Conservation (phyloP, 805 yeast genomes). For the Candida montana region DNA sequence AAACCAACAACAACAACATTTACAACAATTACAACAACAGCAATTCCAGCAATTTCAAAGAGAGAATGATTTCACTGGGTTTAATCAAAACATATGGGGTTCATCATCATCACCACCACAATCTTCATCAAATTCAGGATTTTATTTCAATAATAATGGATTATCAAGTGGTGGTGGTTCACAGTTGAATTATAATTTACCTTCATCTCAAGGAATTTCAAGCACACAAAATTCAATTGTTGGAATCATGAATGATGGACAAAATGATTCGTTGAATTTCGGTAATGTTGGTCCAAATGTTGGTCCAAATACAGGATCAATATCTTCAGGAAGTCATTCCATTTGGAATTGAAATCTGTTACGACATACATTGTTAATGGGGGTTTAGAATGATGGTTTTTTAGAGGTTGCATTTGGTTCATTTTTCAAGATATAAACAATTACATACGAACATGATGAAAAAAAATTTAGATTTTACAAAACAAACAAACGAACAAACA, state of each 20-base stretch:
- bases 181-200: constrained; percentile 4
- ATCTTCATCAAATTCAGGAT: no score
- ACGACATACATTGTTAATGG: no score
- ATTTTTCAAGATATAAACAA: no score
- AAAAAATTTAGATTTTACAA: no score
- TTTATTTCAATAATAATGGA: no score
- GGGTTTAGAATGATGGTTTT: no score
- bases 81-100: constrained; percentile 14
- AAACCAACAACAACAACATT: not conserved
- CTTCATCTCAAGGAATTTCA: constrained; percentile 5
- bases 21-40: not conserved
- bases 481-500: no score
- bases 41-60: not conserved
- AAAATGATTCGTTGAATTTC: no score
- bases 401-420: not conserved
- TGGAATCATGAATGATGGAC: constrained; percentile 4
- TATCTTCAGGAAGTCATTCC: constrained; percentile 4
- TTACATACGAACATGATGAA: no score
- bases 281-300: not conserved
- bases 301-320: not conserved
- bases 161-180: no score
- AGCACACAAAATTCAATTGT: constrained; percentile 2
- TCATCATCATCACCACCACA: constrained; percentile 6
- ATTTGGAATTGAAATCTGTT: constrained; percentile 5
- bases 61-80: constrained; percentile 7